A percentile compares a stretch with the other conserved stretches of the same genome.
These are phyloP conservation scores for Linum tenue DNA, from an alignment of 345 rosid species.

Conservation along the genomic window DNA sequence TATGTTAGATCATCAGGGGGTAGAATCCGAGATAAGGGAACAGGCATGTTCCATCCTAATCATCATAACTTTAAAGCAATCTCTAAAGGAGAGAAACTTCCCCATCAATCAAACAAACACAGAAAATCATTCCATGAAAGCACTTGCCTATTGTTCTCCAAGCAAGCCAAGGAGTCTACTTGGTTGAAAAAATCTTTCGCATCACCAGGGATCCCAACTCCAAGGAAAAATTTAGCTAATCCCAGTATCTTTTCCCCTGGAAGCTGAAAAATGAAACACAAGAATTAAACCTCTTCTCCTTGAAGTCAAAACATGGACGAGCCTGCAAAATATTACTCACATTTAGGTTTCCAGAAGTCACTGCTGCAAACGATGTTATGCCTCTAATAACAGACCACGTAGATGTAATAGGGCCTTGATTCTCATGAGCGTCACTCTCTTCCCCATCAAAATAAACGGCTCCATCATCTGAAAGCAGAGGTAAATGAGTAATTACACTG, in stretches of 20 bases:
- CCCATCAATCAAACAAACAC: not conserved
- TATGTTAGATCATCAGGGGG: too few relatives aligned
- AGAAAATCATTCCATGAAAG: conserved; percentile 8
- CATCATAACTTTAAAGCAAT: too few relatives aligned
- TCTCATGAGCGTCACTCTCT: conserved; percentile 34
- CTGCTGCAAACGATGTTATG: conserved; percentile 55
- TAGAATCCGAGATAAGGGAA: too few relatives aligned
- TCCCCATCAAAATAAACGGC: conserved; percentile 74
- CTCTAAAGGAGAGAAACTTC: too few relatives aligned
- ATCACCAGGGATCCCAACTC: conserved; percentile 85
- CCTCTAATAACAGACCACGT: conserved; percentile 84
- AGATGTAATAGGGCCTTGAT: conserved; percentile 62
- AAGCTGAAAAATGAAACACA: conserved; percentile 49
- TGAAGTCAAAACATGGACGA: conserved; percentile 11
- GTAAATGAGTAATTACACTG: not conserved
- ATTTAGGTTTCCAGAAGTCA: conserved; percentile 41
- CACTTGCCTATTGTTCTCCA: conserved; percentile 74
- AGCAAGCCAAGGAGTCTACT: conserved; percentile 66
- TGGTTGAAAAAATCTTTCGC: conserved; percentile 75
- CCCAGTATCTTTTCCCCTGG: conserved; percentile 71
- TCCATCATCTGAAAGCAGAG: conserved; percentile 59
- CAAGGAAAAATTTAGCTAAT: conserved; percentile 78
- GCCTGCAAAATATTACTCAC: conserved; percentile 31
- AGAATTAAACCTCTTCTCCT: conserved; percentile 9
- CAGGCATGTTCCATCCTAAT: too few relatives aligned